Evolutionary conservation across 352 stramenopile species (phyloP), one percentile per base, ranked within the genome.

Genomic region (Globisporangium emineosum): DNA sequence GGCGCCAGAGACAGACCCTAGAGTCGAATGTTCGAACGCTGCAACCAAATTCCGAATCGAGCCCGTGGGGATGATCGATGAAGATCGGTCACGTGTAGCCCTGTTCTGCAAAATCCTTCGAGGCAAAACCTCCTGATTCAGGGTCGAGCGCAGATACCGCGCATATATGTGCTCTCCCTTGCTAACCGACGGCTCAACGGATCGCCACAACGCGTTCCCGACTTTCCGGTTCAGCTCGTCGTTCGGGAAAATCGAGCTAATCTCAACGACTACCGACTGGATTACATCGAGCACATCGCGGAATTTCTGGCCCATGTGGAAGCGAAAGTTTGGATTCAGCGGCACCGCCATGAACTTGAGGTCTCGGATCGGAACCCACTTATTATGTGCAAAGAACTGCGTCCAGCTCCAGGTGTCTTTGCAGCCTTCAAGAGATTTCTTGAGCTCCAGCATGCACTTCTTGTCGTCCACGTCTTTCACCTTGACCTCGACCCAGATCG

Each of bases 181-280:
- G 66, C 72, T 80, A 37, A 91, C 70, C 0, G 71, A 75, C 7
- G 69, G 15, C 43, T 93, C 83, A 4, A 91, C 51, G 8, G 75
- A 72, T 54, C 76, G 72, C 81, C 81, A 90, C 1, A 90, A 47
- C n/a, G 83, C 72, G 60, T 58, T 83, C 12, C 65, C 69, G 4
- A 89, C 79, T 40, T 83, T 83, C 13, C 74, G 66, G 42, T 86
- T 77, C 3, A 90, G 61, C 29, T 88, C 72, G 43, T 82, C 77
- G 62, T 89, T 89, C 0, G 83, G 79, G 15, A 90, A 88, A 21
- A 92, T 85, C 6, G 81, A 92, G 54, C 81, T 89, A 62, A 92
- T 77, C 60, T 90, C 83, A 17, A 82, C 72, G 2, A 90, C 75
- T n/a, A 89, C 73, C 32, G 69, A 63, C 19, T 88, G 76, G n/a